phyloP scores from a whole-genome alignment of 257 asterid species.

The Plectranthus barbatus region DNA sequence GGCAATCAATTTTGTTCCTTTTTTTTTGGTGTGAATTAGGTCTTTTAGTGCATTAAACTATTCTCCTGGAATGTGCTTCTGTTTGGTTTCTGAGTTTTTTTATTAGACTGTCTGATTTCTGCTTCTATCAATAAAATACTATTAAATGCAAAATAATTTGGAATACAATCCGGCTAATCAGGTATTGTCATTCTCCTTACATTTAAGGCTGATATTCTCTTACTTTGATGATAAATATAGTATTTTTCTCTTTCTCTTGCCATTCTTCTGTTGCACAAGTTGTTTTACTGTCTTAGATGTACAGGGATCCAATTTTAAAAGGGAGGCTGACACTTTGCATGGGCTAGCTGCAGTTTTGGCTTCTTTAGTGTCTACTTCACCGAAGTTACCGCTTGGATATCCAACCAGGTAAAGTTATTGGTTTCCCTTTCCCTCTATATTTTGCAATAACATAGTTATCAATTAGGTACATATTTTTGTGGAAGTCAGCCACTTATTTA shows the following conservation, averaged over 20 bases:
- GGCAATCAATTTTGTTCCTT: too few relatives aligned
- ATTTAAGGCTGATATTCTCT: slow-evolving; percentile 5
- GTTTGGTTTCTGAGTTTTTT: slow-evolving; percentile 7
- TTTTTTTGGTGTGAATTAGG: not conserved
- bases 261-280: slow-evolving; percentile 4
- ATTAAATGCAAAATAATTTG: not conserved
- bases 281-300: slow-evolving; percentile 21
- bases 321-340: slow-evolving; percentile 74
- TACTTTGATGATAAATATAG: not conserved
- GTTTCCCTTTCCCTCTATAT: not conserved
- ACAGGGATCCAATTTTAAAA: slow-evolving; percentile 66
- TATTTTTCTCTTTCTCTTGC: not conserved
- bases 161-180: not conserved
- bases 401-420: slow-evolving; percentile 68
- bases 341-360: slow-evolving; percentile 97
- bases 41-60: not conserved
- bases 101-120: not conserved
- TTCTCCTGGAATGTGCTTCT: slow-evolving; percentile 7
- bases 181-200: slow-evolving; percentile 1
- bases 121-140: not conserved
- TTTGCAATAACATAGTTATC: not conserved
- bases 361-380: slow-evolving; percentile 80
- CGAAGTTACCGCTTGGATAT: slow-evolving; percentile 88
- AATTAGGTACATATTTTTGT: not conserved
- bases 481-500: not conserved